phyloP scores from a whole-genome alignment of 2,329 filamentous ascomycete genomes.

The Phaeophleospora eucalypticola region DNA sequence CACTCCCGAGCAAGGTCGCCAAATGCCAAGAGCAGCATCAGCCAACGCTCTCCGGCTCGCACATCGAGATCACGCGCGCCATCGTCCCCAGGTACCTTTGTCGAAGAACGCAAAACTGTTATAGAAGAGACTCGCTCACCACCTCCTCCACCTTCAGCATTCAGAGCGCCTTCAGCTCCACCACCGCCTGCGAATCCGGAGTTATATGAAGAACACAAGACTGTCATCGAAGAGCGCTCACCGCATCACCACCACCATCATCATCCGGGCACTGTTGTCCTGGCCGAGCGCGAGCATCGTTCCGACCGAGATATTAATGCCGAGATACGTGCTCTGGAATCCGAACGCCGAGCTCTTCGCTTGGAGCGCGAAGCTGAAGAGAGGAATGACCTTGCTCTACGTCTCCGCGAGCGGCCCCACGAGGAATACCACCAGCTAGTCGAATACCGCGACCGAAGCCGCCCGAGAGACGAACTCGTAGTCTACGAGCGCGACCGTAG shows the following conservation, averaged over 20 bases:
- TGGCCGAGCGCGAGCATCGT: conserved; percentile 17
- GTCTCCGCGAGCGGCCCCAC: conserved; percentile 43
- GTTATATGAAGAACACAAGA: conserved; percentile 29
- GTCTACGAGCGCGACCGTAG: conserved; percentile 40
- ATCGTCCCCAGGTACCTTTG: conserved; percentile 23
- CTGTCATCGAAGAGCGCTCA: conserved; percentile 29
- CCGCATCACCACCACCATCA: conserved; percentile 20
- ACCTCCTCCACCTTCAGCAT: conserved; percentile 17
- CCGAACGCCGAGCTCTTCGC: conserved; percentile 56
- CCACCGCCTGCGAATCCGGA: conserved; percentile 24
- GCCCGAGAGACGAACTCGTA: conserved; percentile 58
- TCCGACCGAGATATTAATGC: conserved; percentile 63
- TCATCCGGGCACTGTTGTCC: conserved; percentile 18
- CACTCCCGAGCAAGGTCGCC: conserved; percentile 22
- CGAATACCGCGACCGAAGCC: conserved; percentile 48
- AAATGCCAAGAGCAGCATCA: conserved; percentile 25
- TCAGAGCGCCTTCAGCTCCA: conserved; percentile 9
- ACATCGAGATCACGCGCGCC: conserved; percentile 20
- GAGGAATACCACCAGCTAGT: conserved; percentile 44
- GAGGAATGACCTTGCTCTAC: conserved; percentile 36
- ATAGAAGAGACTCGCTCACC: conserved; percentile 27
- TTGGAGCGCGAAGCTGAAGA: conserved; percentile 53
- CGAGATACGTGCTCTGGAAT: conserved; percentile 69
- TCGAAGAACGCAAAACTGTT: conserved; percentile 28
- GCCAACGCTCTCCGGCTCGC: conserved; percentile 24